Evolutionary conservation across 768 basidiomycete genomes (phyloP), one percentile per base, ranked within the genome.

Genomic region (Suillus fuscotomentosus): DNA sequence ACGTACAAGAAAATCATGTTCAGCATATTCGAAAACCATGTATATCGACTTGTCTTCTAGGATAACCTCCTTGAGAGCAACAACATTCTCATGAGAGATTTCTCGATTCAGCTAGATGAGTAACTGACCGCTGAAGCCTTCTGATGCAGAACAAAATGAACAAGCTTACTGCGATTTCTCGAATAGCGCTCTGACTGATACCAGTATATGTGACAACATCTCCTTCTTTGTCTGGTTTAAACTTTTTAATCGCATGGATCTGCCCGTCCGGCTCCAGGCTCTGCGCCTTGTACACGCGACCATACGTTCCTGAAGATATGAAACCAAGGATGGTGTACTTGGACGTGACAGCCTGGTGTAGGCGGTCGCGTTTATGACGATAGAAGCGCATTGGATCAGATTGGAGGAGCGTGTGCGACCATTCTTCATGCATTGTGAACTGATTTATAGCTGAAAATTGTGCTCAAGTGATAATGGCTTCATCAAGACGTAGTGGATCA

Each of bases 161-260:
- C 48, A 31, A 24, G 80, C 91, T 69, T 68, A 95, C 95, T 61
- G 96, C 93, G 68, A 99, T 99, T 77, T 99, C 97, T 65, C 97
- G 83, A 70, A 95, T 94, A 5, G 97, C 97, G 77, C 94, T 97
- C 79, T 99, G 97, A 75, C 94, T 96, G 70, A 99, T 95, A 2
- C 97, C 97, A 11, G 97, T 98, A 75, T 99, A 99, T 0, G 95
- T 95, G 60, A 91, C 80, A 1, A 95, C 88, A 72, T 99, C 97
- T 24, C 97, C 97, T 79, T 99, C 97, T 77, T 99, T 99, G 83
- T 99, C 97, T 0, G 97, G 97, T 73, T 99, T 99, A 82, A 99
- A 99, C 77, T 99, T 99, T 83, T 99, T 99, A 80, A 99, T 99
- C 7, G 97, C 97, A 69, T 95, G 91, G 55, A 97, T 83, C 67